phyloP scores from a whole-genome alignment of 257 asterid species.

The Ilex aquifolium region DNA sequence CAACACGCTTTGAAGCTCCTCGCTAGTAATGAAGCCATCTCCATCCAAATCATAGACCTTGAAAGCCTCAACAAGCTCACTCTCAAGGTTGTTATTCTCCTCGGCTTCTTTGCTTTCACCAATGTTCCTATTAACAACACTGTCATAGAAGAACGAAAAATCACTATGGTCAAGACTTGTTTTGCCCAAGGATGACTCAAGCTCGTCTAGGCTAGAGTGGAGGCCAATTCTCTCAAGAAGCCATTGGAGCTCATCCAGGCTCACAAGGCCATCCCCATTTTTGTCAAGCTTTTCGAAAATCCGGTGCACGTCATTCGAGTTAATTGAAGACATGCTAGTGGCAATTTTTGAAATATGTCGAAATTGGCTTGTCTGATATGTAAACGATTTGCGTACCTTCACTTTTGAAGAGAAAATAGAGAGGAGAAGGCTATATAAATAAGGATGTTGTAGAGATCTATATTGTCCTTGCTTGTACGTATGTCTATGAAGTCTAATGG shows the following conservation, averaged over 20 bases:
- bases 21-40: slow-evolving; percentile 32
- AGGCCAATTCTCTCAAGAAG: slow-evolving; percentile 7
- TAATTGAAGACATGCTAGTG: slow-evolving; percentile 4
- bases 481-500: too few relatives aligned
- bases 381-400: too few relatives aligned
- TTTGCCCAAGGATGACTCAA: slow-evolving; percentile 17
- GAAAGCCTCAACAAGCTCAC: slow-evolving; percentile 21
- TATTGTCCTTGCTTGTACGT: too few relatives aligned
- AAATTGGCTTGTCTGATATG: too few relatives aligned
- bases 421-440: too few relatives aligned
- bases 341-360: too few relatives aligned
- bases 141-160: slow-evolving; percentile 22
- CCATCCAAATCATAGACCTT: slow-evolving; percentile 24
- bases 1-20: slow-evolving; percentile 23
- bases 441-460: too few relatives aligned
- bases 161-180: slow-evolving; percentile 23
- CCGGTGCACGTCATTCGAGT: not conserved
- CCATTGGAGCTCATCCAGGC: slow-evolving; percentile 4
- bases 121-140: slow-evolving; percentile 7
- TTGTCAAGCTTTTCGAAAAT: slow-evolving; percentile 10
- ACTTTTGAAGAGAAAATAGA: too few relatives aligned
- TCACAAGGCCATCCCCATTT: slow-evolving; percentile 7
- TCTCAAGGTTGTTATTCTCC: not conserved
- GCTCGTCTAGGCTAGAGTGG: not conserved
- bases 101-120: not conserved